phyloP scores from a whole-genome alignment of 2,329 filamentous ascomycete genomes.

The Fusarium duplospermum region DNA sequence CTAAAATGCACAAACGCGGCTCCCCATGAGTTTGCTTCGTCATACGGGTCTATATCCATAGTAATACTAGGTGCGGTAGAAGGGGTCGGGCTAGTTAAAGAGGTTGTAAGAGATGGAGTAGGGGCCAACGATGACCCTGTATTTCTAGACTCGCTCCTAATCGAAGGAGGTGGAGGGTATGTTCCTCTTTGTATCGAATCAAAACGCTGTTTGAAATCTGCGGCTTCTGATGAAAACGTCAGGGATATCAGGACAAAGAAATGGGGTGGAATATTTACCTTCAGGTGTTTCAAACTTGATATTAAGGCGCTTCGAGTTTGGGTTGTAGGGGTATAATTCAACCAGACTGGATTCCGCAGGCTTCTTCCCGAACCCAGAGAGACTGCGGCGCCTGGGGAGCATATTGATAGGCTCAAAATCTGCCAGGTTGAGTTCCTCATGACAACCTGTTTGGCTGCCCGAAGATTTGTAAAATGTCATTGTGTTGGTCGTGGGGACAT shows the following conservation, averaged over 20 bases:
- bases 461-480: slow-evolving; percentile 5
- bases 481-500: not conserved
- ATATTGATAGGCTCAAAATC: not conserved
- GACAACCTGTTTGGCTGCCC: not conserved
- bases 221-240: not conserved
- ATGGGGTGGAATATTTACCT: not conserved
- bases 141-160: not conserved
- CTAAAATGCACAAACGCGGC: not conserved
- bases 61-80: not conserved
- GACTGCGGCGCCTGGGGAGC: not conserved
- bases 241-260: not conserved
- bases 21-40: not conserved
- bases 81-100: not conserved
- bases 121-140: not conserved
- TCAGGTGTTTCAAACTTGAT: slow-evolving; percentile 5
- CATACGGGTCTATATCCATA: not conserved
- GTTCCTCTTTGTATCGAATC: not conserved
- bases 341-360: not conserved
- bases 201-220: not conserved
- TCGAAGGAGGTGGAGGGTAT: not conserved
- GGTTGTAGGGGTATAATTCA: not conserved
- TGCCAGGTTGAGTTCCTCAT: not conserved
- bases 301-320: not conserved
- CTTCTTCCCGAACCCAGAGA: not conserved
- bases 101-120: not conserved